A percentile compares a stretch with the other conserved stretches of the same genome.
Evolutionary conservation across 805 yeast genomes (phyloP).

Genomic region (Teunomyces stri): DNA sequence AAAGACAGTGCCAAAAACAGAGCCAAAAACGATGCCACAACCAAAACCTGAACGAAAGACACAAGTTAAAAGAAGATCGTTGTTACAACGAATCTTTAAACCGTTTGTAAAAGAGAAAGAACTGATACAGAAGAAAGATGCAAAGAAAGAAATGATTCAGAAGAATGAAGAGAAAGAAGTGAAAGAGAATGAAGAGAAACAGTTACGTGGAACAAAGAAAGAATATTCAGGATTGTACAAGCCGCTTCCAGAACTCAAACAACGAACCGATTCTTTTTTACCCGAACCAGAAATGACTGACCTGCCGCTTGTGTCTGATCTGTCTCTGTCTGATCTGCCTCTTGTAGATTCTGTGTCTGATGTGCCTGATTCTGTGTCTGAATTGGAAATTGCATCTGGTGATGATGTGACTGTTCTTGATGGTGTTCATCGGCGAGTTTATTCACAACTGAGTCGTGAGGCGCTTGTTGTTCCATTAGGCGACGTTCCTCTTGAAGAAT

Average conservation of each 20-base stretch:
- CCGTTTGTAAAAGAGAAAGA: neutral
- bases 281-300: too few species aligned
- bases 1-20: neutral
- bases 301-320: too few species aligned
- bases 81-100: too few species aligned
- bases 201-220: conserved; percentile 9
- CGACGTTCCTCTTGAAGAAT: conserved; percentile 11
- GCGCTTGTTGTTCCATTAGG: conserved; percentile 5
- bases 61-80: too few species aligned
- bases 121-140: neutral
- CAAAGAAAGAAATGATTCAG: conserved; percentile 2
- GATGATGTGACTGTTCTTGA: conserved; percentile 8
- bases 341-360: too few species aligned
- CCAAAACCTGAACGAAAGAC: too few species aligned
- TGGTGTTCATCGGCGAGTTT: neutral
- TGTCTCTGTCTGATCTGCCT: too few species aligned
- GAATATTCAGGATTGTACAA: conserved; percentile 19
- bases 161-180: neutral
- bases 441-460: neutral
- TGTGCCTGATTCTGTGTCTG: too few species aligned
- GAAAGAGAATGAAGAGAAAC: neutral
- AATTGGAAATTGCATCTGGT: neutral
- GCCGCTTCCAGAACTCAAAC: conserved; percentile 22
- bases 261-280: neutral
- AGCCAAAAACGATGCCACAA: neutral